phyloP scores from a whole-genome alignment of 108 stramenopile species.

The Mayamaea pseudoterrestris region DNA sequence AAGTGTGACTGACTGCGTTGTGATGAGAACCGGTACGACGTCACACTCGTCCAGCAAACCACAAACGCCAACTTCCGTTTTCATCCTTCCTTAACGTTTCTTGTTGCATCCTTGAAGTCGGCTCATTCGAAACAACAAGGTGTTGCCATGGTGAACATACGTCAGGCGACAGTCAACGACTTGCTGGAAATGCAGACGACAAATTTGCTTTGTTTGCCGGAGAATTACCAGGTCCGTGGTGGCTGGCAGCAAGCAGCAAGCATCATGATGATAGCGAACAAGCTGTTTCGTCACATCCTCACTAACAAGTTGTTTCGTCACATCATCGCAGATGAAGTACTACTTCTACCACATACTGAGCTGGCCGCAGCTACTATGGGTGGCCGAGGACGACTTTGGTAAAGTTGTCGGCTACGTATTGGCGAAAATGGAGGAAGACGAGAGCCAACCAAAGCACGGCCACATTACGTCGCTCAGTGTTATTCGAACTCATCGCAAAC shows the following conservation, averaged over 20 bases:
- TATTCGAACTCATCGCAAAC: conserved; percentile 85
- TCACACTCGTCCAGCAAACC: too few relatives aligned
- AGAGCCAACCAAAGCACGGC: conserved; percentile 33
- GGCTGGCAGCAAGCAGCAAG: not conserved
- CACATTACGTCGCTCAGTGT: conserved; percentile 99
- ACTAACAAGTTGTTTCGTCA: too few relatives aligned
- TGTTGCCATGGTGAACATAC: conserved; percentile 82
- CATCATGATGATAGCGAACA: not conserved
- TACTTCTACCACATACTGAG: conserved; percentile 96
- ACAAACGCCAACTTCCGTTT: too few relatives aligned
- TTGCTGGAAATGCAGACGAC: conserved; percentile 94
- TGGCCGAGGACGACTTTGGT: conserved; percentile 88
- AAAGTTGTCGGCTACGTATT: conserved; percentile 97
- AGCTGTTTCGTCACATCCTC: too few relatives aligned
- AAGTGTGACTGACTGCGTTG: too few relatives aligned
- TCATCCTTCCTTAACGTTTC: too few relatives aligned
- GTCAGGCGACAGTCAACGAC: conserved; percentile 84
- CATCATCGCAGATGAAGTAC: conserved; percentile 88
- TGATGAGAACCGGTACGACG: too few relatives aligned
- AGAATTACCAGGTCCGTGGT: conserved; percentile 88
- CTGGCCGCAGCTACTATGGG: conserved; percentile 98
- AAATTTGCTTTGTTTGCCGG: conserved; percentile 98
- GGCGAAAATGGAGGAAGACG: conserved; percentile 97
- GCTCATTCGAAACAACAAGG: too few relatives aligned
- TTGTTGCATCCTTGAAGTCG: too few relatives aligned